phyloP scores from a whole-genome alignment of 139 green algal genomes.

The Dunaliella primolecta region DNA sequence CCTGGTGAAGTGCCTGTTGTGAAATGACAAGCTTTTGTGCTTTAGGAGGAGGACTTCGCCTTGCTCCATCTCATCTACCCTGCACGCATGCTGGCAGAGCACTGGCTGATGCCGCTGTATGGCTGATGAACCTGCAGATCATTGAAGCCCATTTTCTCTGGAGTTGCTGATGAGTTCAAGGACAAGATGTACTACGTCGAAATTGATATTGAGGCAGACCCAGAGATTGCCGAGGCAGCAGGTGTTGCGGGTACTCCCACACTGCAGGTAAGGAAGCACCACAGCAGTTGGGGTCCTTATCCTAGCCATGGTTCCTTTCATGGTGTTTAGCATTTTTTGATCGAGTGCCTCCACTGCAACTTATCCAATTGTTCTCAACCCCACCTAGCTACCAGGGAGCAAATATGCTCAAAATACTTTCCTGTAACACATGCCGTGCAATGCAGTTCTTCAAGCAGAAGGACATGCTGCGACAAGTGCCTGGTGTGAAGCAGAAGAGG shows the following conservation, averaged over 20 bases:
- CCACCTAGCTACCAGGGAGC: no score
- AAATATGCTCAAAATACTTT: no score
- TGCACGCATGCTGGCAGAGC: no score
- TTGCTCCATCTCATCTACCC: no score
- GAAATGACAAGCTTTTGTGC: no score
- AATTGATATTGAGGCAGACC: conserved; percentile 84
- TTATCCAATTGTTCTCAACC: conserved; percentile 31
- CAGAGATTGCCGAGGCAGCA: conserved; percentile 86
- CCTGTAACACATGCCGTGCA: no score
- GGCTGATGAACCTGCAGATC: no score
- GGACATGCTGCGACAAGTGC: conserved; percentile 65
- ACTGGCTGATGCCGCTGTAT: no score
- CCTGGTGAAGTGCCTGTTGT: no score
- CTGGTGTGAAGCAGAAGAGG: conserved; percentile 92
- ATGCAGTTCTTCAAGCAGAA: conserved; percentile 96
- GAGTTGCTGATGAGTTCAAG: conserved; percentile 77
- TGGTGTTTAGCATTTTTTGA: neutral
- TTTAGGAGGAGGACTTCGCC: no score
- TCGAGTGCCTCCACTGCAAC: neutral
- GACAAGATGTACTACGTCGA: conserved; percentile 85
- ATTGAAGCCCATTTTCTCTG: conserved; percentile 94
- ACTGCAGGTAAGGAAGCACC: conserved; percentile 84
- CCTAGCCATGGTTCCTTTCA: conserved; percentile 8
- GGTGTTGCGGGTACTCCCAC: conserved; percentile 90
- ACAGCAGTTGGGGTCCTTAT: no score